Evolutionary conservation across 1,284 basidiomycete species (phyloP), one percentile per base, ranked within the genome.

Genomic region (Cryptococcus depauperatus): DNA sequence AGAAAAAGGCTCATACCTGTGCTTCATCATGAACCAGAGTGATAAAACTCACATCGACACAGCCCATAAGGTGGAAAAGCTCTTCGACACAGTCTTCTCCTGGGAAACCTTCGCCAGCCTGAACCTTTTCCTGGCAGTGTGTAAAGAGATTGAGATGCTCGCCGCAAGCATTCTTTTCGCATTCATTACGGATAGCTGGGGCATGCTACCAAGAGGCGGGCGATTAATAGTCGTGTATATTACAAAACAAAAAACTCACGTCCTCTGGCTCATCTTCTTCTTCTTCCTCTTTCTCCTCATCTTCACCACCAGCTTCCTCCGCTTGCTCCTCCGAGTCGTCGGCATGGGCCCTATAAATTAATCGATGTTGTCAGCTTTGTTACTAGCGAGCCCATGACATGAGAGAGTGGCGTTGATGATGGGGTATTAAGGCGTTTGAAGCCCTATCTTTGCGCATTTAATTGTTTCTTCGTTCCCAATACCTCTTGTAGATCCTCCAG

Each of bases 31-130:
- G 9, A 6, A 35, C 6, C 7, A 8, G 19, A 30, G n/a, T 47
- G 53, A 54, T 26, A 21, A 21, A 35, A 74, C 81, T 49, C 70
- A 88, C 85, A 58, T 90, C 85, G 51, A 83, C 84, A 62, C 86
- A 89, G 74, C 90, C 87, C 85, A 90, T 88, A 39, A 70, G 44
- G 60, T 71, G 69, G 68, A 69, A 70, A 43, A 70, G 61, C 77
- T 92, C 89, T 74, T 90, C 88, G 41, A 91, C 85, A 66, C 88
- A 92, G 66, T 89, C 85, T 76, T 92, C 88, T 54, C 79, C 79
- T 13, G 66, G 85, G 81, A 78, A 79, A 38, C 86, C 87, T 62
- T 90, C 68, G 33, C 89, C 89, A 26, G 74, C 76, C 51, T 81
- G 74, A 42, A 69, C 54, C 73, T 88, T 89, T 70, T 92, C 84